Evolutionary conservation across 2,329 filamentous ascomycete genomes (phyloP), one percentile per base, ranked within the genome.

Genomic region (Fusarium miscanthi): DNA sequence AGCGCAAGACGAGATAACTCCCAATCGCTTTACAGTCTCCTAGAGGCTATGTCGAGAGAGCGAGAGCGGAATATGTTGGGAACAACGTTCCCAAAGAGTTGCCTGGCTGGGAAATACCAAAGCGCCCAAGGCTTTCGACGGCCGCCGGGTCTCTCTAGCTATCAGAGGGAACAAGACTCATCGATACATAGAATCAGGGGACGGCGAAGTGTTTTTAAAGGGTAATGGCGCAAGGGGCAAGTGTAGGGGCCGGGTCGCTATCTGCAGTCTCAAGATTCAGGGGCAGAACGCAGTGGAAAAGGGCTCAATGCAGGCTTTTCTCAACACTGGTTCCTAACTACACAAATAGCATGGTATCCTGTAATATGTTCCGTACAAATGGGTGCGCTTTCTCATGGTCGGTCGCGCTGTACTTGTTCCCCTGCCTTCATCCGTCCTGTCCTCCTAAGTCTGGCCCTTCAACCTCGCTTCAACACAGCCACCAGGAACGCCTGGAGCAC

Each of bases 401-500:
- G 21, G 23, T 19, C 10, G 6, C 42, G 10, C 16, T 17, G 30
- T 23, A 21, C 21, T 19, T 23, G 17, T 33, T 33, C 6, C 38
- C 19, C 23, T 33, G 14, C 19, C 5, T 41, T 40, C 3, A 3
- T n/a, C 9, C 27, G 45, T 17, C 27, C 11, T 19, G 21, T 10
- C 25, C 37, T 40, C 6, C 37, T n/a, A 61, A 40, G 35, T 9
- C 31, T 31, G 37, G 6, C 41, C 60, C 59, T 71, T 76, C 31
- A 78, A 30, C n/a, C 58, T 69, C 2, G 63, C 75, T 46, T 78
- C 77, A 8, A 78, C 71, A 30, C 77, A 78, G 6, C 72, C 75
- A 12, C 76, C 75, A 19, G 76, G 76, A 11, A 77, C 76, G 0
- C 74, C 74, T 10, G 68, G 62, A 5, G 59, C 74, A 37, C 73